These are phyloP conservation scores for Cryptococcus deneoformans DNA, from an alignment of 1,284 basidiomycete species.

Conservation along the genomic window DNA sequence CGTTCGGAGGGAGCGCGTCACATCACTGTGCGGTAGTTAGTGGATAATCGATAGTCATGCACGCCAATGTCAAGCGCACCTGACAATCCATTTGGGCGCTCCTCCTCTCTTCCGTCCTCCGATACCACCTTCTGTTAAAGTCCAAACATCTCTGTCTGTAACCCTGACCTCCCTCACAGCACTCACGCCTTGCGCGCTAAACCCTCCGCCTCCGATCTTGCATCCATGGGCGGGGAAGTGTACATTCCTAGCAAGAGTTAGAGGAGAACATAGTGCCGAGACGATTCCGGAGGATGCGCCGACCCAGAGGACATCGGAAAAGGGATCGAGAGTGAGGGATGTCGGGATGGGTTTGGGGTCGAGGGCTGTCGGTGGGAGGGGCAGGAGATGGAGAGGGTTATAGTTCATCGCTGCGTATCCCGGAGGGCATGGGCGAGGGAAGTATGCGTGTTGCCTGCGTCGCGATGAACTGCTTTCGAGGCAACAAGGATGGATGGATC, in stretches of 20 bases:
- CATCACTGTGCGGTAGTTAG: slow-evolving; percentile 24
- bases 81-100: slow-evolving; percentile 45
- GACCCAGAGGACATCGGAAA: slow-evolving; percentile 85
- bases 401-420: slow-evolving; percentile 17
- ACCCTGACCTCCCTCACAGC: slow-evolving; percentile 66
- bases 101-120: slow-evolving; percentile 48
- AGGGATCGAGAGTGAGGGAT: slow-evolving; percentile 81
- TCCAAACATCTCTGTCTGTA: slow-evolving; percentile 68
- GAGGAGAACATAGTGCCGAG: slow-evolving; percentile 65
- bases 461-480: too few species aligned
- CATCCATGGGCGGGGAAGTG: slow-evolving; percentile 61
- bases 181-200: slow-evolving; percentile 10
- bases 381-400: slow-evolving; percentile 46
- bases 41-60: background rate
- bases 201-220: slow-evolving; percentile 1
- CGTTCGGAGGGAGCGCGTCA: slow-evolving; percentile 39
- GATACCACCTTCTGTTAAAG: slow-evolving; percentile 46
- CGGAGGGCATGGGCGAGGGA: too few species aligned
- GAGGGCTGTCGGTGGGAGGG: slow-evolving; percentile 36
- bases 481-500: too few species aligned
- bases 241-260: slow-evolving; percentile 56
- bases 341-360: slow-evolving; percentile 52
- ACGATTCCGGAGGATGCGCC: slow-evolving; percentile 73
- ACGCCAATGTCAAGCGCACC: slow-evolving; percentile 21
- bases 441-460: too few species aligned